Conservation (phyloP, 495 filamentous ascomycete genomes). For the Hypoxylon fragiforme region DNA sequence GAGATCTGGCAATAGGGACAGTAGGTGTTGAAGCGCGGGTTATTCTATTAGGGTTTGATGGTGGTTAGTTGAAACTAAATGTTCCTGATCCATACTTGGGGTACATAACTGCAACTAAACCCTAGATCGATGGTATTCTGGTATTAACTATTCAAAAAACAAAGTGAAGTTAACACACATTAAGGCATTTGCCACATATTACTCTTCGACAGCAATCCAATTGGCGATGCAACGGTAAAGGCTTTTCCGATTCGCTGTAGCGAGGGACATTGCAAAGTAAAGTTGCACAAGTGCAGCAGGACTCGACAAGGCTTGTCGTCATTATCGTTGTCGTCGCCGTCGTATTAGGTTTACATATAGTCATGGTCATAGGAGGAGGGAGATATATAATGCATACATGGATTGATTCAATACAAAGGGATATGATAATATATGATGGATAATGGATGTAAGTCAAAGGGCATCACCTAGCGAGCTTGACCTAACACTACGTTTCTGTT, state of each 20-base stretch:
- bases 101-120: neutral
- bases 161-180: no score
- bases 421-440: no score
- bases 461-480: no score
- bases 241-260: conserved; percentile 56
- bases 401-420: neutral
- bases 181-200: conserved; percentile 70
- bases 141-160: neutral
- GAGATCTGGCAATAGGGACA: conserved; percentile 61
- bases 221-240: conserved; percentile 51
- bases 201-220: conserved; percentile 66
- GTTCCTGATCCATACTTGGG: neutral
- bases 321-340: conserved; percentile 12
- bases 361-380: conserved; percentile 20
- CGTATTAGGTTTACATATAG: conserved; percentile 21
- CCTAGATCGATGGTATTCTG: neutral
- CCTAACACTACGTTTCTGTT: no score
- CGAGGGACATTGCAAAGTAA: conserved; percentile 54
- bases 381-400: neutral
- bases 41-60: conserved; percentile 55
- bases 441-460: no score
- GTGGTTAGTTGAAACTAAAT: conserved; percentile 8
- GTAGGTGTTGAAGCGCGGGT: conserved; percentile 69
- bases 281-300: conserved; percentile 69
- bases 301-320: conserved; percentile 35